Conservation (phyloP, 1,139 yeast species). For the Sugiyamaella neomexicana region DNA sequence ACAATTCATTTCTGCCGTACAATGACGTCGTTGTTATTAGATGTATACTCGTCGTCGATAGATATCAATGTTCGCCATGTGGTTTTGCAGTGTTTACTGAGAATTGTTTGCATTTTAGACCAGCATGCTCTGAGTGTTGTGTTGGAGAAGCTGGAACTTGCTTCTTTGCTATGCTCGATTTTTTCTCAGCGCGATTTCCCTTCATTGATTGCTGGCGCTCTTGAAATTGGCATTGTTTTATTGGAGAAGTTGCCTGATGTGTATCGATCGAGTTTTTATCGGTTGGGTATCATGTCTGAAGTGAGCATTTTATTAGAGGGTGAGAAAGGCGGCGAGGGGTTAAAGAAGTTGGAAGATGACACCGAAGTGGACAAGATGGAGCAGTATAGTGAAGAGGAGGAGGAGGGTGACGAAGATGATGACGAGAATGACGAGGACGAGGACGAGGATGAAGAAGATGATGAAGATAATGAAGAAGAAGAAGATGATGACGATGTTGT, state of each 20-base stretch:
- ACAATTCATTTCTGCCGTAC: slow-evolving; percentile 48
- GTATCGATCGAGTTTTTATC: slow-evolving; percentile 54
- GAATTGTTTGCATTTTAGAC: slow-evolving; percentile 47
- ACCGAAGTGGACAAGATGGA: slow-evolving; percentile 26
- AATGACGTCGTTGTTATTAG: slow-evolving; percentile 61
- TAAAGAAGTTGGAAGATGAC: background rate
- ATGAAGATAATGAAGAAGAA: slow-evolving; percentile 27
- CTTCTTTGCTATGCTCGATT: slow-evolving; percentile 61
- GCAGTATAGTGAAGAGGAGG: slow-evolving; percentile 26
- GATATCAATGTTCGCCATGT: slow-evolving; percentile 65
- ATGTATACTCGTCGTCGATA: slow-evolving; percentile 74
- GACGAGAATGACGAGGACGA: slow-evolving; percentile 29
- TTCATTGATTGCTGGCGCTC: slow-evolving; percentile 53
- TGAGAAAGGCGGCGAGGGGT: slow-evolving; percentile 15
- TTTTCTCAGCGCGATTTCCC: slow-evolving; percentile 52
- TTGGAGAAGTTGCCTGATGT: slow-evolving; percentile 48
- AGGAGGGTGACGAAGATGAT: slow-evolving; percentile 26
- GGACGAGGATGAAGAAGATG: slow-evolving; percentile 29
- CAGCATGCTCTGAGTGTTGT: slow-evolving; percentile 30
- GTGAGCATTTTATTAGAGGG: slow-evolving; percentile 32
- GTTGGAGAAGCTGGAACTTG: slow-evolving; percentile 37
- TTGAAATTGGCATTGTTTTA: slow-evolving; percentile 52
- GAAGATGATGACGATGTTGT: slow-evolving; percentile 22
- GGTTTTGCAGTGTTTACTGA: slow-evolving; percentile 56
- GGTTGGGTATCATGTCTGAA: slow-evolving; percentile 73